These are phyloP conservation scores for Rhizoclosmatium globosum DNA, from an alignment of 192 early-diverging fungal species.

Conservation along the genomic window DNA sequence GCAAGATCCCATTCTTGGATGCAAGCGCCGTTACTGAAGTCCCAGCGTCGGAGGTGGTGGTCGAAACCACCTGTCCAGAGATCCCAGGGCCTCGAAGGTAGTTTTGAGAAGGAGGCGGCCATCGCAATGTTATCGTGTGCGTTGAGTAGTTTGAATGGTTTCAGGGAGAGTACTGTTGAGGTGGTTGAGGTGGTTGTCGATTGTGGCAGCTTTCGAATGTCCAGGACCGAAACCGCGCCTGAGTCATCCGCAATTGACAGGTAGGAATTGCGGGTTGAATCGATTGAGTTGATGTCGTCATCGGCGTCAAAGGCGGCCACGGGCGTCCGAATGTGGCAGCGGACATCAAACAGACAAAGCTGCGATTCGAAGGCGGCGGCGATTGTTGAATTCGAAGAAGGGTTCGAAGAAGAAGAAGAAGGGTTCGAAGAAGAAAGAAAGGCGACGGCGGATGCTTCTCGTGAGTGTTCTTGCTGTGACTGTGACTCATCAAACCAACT, in stretches of 20 bases:
- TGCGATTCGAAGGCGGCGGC: neutral
- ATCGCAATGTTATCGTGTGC: slow-evolving; percentile 14
- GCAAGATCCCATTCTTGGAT: neutral
- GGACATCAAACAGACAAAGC: neutral
- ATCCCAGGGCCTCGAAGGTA: neutral
- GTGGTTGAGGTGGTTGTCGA: neutral
- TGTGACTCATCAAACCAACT: no score
- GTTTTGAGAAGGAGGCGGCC: neutral
- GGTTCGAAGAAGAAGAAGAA: no score
- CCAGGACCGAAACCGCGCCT: neutral
- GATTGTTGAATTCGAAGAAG: neutral
- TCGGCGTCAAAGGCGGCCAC: neutral
- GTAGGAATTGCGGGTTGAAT: neutral
- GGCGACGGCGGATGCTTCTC: no score
- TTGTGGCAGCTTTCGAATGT: neutral
- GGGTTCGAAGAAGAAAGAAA: no score
- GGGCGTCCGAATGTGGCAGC: neutral
- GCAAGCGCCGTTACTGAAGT: slow-evolving; percentile 17
- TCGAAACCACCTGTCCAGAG: slow-evolving; percentile 30
- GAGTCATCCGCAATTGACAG: neutral
- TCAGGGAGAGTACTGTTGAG: neutral
- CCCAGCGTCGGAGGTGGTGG: slow-evolving; percentile 25
- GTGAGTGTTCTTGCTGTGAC: no score
- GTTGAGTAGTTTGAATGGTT: neutral
- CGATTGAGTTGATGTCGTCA: slow-evolving; percentile 10